Evolutionary conservation across 164 flowering plant genomes (phyloP).

Genomic region (Sextonia rubra): DNA sequence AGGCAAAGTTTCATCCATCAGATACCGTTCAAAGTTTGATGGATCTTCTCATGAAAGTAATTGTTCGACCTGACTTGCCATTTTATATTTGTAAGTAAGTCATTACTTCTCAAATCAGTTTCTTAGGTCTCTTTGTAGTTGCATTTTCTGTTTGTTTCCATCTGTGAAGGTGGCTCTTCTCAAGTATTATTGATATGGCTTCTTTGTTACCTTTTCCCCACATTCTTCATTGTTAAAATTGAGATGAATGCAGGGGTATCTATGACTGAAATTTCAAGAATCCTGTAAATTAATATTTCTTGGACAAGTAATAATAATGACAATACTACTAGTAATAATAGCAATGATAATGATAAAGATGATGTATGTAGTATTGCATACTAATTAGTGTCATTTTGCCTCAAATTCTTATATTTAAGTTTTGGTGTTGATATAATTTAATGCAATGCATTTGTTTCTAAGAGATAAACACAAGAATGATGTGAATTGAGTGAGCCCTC

Average conservation of each 20-base stretch:
- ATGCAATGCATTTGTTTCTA: neutral
- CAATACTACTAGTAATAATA: no score
- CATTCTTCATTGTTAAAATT: neutral
- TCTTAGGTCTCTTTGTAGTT: neutral
- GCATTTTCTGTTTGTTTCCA: neutral
- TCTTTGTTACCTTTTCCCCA: neutral
- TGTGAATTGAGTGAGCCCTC: no score
- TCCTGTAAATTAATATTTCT: no score
- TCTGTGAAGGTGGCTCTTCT: neutral
- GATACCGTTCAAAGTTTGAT: constrained; percentile 68
- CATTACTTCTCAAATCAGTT: neutral
- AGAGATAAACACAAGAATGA: neutral
- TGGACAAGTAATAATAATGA: no score
- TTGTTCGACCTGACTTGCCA: constrained; percentile 72
- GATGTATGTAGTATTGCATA: no score
- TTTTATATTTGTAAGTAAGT: constrained; percentile 64
- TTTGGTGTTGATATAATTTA: no score
- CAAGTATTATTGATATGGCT: neutral
- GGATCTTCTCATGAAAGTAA: constrained; percentile 62
- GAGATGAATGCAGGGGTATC: neutral
- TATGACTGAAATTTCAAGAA: no score
- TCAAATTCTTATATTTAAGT: no score
- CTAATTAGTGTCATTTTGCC: neutral
- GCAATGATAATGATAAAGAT: no score
- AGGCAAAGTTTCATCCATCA: constrained; percentile 80